A percentile compares a stretch with the other conserved stretches of the same genome.
Evolutionary conservation across 1,284 basidiomycete genomes (phyloP).

Genomic region (Mycosarcoma mackinlayi): DNA sequence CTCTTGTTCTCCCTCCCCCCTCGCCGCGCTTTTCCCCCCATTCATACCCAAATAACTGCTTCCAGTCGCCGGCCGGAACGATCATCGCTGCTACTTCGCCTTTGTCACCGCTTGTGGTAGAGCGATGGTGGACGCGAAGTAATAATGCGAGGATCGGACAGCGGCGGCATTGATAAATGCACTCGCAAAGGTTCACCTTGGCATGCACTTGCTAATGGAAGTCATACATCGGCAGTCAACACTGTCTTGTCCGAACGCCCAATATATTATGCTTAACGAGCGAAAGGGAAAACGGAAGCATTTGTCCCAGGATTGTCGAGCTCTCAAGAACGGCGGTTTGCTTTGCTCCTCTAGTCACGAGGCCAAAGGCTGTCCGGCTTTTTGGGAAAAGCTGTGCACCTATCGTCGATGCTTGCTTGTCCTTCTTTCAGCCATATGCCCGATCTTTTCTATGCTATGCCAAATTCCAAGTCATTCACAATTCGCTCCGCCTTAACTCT

Average conservation of each 20-base stretch:
- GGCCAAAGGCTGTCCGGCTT: conserved; percentile 17
- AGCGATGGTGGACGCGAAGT: conserved; percentile 7
- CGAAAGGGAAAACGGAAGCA: too few relatives aligned
- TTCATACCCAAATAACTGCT: conserved; percentile 2
- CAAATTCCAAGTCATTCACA: background rate
- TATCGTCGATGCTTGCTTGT: background rate
- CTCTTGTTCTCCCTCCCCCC: background rate
- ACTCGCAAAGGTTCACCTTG: background rate
- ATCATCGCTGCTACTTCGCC: conserved; percentile 6
- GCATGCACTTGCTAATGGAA: conserved; percentile 26
- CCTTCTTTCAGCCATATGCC: conserved; percentile 10
- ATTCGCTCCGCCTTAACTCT: too few relatives aligned
- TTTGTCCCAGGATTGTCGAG: too few relatives aligned
- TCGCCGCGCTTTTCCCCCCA: too few relatives aligned
- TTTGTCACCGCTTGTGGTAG: conserved; percentile 32
- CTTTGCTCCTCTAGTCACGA: conserved; percentile 37
- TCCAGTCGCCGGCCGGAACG: background rate
- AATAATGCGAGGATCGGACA: background rate
- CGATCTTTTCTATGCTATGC: conserved; percentile 8
- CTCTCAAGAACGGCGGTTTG: background rate
- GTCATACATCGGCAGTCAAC: too few relatives aligned
- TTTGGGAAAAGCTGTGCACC: too few relatives aligned
- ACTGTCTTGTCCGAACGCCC: too few relatives aligned
- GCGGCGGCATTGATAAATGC: background rate
- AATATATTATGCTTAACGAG: too few relatives aligned